These are phyloP conservation scores for Rhynchospora pubera DNA, from an alignment of 176 grass and related monocot species.

Conservation along the genomic window DNA sequence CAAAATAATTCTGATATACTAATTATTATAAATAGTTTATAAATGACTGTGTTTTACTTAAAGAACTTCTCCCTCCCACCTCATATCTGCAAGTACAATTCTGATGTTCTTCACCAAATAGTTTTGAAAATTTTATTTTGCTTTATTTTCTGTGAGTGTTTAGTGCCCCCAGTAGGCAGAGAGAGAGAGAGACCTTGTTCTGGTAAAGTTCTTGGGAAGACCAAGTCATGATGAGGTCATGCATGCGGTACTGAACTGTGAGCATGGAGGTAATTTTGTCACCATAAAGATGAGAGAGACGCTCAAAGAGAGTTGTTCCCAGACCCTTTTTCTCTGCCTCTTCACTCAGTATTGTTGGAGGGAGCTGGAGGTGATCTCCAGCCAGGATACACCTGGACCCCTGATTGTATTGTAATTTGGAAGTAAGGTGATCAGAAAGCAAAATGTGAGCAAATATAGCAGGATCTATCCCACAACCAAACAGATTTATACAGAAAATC, in stretches of 20 bases:
- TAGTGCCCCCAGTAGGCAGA: not conserved
- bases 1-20: too few species aligned
- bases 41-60: not conserved
- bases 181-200: conserved; percentile 49
- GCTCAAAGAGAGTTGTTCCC: conserved; percentile 92
- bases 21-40: not conserved
- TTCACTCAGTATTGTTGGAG: conserved; percentile 87
- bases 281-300: conserved; percentile 59
- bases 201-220: conserved; percentile 95
- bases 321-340: conserved; percentile 89
- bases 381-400: conserved; percentile 78
- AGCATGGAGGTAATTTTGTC: conserved; percentile 85
- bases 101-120: not conserved
- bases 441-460: not conserved
- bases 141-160: not conserved
- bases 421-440: not conserved
- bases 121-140: not conserved
- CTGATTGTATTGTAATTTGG: conserved; percentile 30
- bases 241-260: conserved; percentile 91
- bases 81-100: not conserved
- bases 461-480: not conserved
- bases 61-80: not conserved
- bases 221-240: conserved; percentile 91
- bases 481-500: not conserved
- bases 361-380: conserved; percentile 96